phyloP scores from a whole-genome alignment of 805 yeast species.

The Crinitomyces ghanaensis region DNA sequence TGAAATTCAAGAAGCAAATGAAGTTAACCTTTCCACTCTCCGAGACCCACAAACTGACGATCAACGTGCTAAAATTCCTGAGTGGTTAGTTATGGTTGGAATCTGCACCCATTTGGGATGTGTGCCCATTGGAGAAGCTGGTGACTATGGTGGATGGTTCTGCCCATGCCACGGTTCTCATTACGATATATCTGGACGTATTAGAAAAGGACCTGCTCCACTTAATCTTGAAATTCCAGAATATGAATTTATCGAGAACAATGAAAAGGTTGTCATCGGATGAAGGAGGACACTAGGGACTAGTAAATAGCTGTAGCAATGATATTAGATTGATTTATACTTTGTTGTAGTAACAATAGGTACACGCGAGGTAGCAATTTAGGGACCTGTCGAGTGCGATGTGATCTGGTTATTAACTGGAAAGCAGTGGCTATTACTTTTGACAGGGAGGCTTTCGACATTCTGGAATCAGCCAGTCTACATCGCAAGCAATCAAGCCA shows the following conservation, averaged over 20 bases:
- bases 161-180: constrained; percentile 99
- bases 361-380: too few species aligned
- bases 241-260: constrained; percentile 62
- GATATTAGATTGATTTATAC: too few species aligned
- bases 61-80: constrained; percentile 92
- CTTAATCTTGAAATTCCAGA: constrained; percentile 93
- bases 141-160: constrained; percentile 99
- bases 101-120: constrained; percentile 99
- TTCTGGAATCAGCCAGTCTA: too few species aligned
- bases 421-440: too few species aligned
- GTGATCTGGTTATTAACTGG: too few species aligned
- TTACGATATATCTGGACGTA: constrained; percentile 99
- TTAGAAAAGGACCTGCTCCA: constrained; percentile 99
- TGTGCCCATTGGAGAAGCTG: constrained; percentile 99
- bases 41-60: constrained; percentile 93
- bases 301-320: too few species aligned
- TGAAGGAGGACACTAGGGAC: too few species aligned
- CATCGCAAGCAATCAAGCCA: too few species aligned
- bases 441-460: too few species aligned
- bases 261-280: constrained; percentile 82
- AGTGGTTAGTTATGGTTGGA: constrained; percentile 98
- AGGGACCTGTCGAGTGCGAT: too few species aligned
- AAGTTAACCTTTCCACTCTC: constrained; percentile 59
- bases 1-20: constrained; percentile 92
- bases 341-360: too few species aligned